A percentile compares a stretch with the other conserved stretches of the same genome.
phyloP scores from a whole-genome alignment of 1,284 basidiomycete species.

The Marasmius sp. region DNA sequence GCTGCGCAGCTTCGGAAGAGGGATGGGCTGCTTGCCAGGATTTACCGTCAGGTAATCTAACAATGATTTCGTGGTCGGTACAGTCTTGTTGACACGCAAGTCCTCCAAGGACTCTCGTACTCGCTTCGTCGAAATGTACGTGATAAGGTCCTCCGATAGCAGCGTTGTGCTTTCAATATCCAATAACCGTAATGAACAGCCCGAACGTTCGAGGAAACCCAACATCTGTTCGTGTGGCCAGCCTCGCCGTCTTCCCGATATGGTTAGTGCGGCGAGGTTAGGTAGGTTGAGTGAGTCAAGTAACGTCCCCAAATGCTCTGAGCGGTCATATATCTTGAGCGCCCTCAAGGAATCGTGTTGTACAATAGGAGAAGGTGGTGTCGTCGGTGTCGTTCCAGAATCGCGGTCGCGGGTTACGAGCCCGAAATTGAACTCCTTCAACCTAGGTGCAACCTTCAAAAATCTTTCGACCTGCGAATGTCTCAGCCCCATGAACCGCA shows the following conservation, averaged over 20 bases:
- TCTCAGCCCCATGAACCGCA: neutral
- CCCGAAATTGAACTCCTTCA: neutral
- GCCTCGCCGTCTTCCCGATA: neutral
- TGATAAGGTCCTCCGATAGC: neutral
- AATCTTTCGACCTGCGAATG: neutral
- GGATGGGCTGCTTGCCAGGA: neutral
- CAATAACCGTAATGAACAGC: neutral
- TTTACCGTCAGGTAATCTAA: neutral
- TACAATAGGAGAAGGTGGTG: neutral
- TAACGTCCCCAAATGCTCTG: neutral
- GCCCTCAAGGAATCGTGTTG: neutral
- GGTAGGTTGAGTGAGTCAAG: neutral
- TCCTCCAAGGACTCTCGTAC: neutral
- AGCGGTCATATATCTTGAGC: neutral
- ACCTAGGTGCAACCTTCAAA: neutral
- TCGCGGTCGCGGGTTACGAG: neutral
- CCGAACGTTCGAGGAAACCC: neutral
- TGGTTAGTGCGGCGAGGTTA: neutral
- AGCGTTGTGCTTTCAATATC: neutral
- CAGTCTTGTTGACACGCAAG: neutral
- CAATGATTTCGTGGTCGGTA: neutral
- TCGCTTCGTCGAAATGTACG: neutral
- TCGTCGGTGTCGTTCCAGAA: neutral
- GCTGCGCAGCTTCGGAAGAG: neutral
- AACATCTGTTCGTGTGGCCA: neutral